A percentile compares a stretch with the other conserved stretches of the same genome.
Conservation (phyloP, 257 asterid genomes). For the Petunia secreta region DNA sequence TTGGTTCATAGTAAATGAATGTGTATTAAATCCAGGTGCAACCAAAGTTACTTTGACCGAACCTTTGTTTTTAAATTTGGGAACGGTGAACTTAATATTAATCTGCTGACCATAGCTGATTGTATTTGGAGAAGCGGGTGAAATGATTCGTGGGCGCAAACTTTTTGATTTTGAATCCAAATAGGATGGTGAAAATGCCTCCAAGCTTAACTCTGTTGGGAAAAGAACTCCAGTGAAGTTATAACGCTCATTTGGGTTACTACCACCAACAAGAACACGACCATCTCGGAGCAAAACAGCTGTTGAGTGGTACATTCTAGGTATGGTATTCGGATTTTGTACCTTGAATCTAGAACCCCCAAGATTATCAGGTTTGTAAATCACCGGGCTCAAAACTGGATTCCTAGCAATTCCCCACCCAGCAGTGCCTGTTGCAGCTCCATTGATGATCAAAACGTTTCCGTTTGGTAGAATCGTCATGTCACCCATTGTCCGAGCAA, state of each 20-base stretch:
- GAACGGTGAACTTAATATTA: constrained; percentile 2
- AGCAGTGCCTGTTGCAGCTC: background rate
- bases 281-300: too few relatives aligned
- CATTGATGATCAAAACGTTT: too few relatives aligned
- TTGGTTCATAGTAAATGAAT: too few relatives aligned
- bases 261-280: too few relatives aligned
- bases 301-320: too few relatives aligned
- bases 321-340: too few relatives aligned
- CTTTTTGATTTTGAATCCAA: background rate
- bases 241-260: background rate
- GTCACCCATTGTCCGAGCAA: too few relatives aligned
- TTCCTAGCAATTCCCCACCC: constrained; percentile 40
- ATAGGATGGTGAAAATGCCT: constrained; percentile 40
- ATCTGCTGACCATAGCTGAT: constrained; percentile 29
- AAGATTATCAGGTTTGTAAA: constrained; percentile 34
- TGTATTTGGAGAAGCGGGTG: constrained; percentile 25
- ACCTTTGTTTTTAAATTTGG: background rate
- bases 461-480: too few relatives aligned
- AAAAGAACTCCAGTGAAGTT: constrained; percentile 10
- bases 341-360: constrained; percentile 26
- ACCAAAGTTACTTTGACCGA: constrained; percentile 39
- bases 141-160: constrained; percentile 35
- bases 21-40: background rate
- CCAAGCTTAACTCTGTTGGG: constrained; percentile 43
- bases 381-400: constrained; percentile 41